phyloP scores from a whole-genome alignment of 345 rosid genomes.

The Arabis alpina region DNA sequence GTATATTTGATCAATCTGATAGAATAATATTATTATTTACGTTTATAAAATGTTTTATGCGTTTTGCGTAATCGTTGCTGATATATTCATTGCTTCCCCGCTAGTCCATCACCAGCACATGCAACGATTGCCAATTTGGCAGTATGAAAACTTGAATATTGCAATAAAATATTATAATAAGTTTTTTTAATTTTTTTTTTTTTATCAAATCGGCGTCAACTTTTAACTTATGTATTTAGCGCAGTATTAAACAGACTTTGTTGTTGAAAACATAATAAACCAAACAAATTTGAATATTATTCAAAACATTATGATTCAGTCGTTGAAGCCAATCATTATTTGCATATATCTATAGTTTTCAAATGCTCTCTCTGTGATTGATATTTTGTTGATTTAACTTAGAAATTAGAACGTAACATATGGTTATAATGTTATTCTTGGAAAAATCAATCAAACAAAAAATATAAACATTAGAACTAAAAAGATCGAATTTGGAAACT shows the following conservation, averaged over 20 bases:
- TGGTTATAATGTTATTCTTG: too few species aligned
- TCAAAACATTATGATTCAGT: conserved; percentile 20
- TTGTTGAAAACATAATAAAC: conserved; percentile 21
- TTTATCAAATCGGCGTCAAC: conserved; percentile 41
- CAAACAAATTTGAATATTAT: neutral
- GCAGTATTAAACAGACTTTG: conserved; percentile 27
- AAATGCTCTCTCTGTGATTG: neutral
- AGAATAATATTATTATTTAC: too few species aligned
- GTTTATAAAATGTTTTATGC: neutral
- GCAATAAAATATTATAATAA: conserved; percentile 6
- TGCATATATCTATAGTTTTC: neutral
- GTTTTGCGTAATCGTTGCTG: conserved; percentile 36
- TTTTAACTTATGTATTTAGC: conserved; percentile 4
- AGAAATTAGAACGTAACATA: too few species aligned
- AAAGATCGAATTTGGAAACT: neutral
- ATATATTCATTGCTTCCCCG: conserved; percentile 43
- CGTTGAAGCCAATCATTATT: conserved; percentile 39
- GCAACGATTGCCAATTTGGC: conserved; percentile 34
- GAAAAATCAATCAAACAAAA: too few species aligned
- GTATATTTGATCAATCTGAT: too few species aligned
- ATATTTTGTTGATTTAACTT: neutral
- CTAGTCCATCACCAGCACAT: conserved; percentile 41
- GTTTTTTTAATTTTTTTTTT: neutral
- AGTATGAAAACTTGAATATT: conserved; percentile 31
- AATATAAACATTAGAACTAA: too few species aligned